Percentiles rank a stretch among this genome's conserved stretches.
These are phyloP conservation scores for Jamesozyma rosinii DNA, from an alignment of 805 yeast genomes.

Conservation along the genomic window DNA sequence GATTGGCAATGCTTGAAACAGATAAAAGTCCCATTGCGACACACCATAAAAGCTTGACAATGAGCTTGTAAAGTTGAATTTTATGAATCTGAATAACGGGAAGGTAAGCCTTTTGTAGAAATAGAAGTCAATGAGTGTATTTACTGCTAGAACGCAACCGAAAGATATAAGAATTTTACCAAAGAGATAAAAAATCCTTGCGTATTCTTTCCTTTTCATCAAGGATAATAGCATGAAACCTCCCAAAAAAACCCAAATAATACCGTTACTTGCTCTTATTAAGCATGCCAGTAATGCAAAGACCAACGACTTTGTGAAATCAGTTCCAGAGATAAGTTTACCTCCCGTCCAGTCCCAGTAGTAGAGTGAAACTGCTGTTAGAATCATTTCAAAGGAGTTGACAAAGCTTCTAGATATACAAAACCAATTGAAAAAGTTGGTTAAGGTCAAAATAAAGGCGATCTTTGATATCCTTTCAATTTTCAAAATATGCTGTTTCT, in stretches of 20 bases:
- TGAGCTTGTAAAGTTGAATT: constrained; percentile 68
- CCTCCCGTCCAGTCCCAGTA: constrained; percentile 59
- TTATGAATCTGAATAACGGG: constrained; percentile 61
- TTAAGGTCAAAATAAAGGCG: constrained; percentile 15
- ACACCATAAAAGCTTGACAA: constrained; percentile 77
- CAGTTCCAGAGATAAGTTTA: constrained; percentile 8
- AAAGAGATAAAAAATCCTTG: constrained; percentile 9
- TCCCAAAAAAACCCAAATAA: constrained; percentile 69
- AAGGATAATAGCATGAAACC: constrained; percentile 18
- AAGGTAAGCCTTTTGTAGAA: constrained; percentile 51
- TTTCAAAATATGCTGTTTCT: neutral
- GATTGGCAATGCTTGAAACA: constrained; percentile 75
- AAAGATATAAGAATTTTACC: constrained; percentile 18
- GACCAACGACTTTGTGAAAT: constrained; percentile 33
- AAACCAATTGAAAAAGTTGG: constrained; percentile 64
- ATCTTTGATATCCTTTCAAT: constrained; percentile 10
- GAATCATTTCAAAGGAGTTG: constrained; percentile 66
- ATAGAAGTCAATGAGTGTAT: constrained; percentile 42
- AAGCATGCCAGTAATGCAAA: constrained; percentile 57
- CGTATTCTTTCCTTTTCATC: constrained; percentile 6
- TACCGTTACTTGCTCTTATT: constrained; percentile 74
- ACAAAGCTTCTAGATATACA: constrained; percentile 75
- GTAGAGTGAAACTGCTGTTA: constrained; percentile 57
- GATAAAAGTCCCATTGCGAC: constrained; percentile 77
- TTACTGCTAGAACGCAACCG: constrained; percentile 29